These are phyloP conservation scores for Trichocomaceae sp. DNA, from an alignment of 2,329 filamentous ascomycete species.

Conservation along the genomic window DNA sequence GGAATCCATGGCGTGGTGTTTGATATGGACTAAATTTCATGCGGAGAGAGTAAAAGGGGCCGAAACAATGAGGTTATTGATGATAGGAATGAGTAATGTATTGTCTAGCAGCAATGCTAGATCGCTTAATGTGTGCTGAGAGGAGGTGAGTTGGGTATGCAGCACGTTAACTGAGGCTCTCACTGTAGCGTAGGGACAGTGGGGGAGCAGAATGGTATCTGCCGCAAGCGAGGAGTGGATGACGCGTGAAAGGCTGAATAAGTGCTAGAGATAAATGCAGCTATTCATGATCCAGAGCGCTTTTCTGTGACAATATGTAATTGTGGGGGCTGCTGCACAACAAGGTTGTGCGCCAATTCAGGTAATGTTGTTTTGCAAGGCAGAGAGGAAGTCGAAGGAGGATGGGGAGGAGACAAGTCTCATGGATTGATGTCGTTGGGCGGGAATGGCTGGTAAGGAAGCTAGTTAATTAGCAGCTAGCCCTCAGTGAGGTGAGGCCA, in stretches of 20 bases:
- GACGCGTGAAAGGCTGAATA: constrained; percentile 14
- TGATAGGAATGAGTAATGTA: neutral
- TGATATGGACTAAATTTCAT: constrained; percentile 8
- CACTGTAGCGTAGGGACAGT: constrained; percentile 10
- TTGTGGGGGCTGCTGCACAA: constrained; percentile 5
- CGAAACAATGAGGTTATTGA: constrained; percentile 16
- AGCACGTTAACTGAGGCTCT: constrained; percentile 5
- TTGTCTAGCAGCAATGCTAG: neutral
- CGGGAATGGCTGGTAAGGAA: constrained; percentile 2
- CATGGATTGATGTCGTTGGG: constrained; percentile 3
- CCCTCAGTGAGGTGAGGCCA: neutral
- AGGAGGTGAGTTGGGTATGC: neutral
- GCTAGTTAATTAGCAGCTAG: constrained; percentile 3
- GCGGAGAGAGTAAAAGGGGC: constrained; percentile 6
- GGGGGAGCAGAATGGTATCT: constrained; percentile 10
- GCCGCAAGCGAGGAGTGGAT: constrained; percentile 15
- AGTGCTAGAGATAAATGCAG: constrained; percentile 15
- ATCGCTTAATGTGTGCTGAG: neutral
- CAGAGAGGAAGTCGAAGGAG: neutral
- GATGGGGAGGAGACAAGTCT: no score
- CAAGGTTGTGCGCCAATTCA: constrained; percentile 7
- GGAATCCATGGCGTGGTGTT: constrained; percentile 44
- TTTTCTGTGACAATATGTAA: constrained; percentile 8
- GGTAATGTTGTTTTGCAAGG: neutral
- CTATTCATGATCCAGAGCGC: constrained; percentile 17